These are phyloP conservation scores for Goffeauzyma gilvescens DNA, from an alignment of 768 basidiomycete species.

Conservation along the genomic window DNA sequence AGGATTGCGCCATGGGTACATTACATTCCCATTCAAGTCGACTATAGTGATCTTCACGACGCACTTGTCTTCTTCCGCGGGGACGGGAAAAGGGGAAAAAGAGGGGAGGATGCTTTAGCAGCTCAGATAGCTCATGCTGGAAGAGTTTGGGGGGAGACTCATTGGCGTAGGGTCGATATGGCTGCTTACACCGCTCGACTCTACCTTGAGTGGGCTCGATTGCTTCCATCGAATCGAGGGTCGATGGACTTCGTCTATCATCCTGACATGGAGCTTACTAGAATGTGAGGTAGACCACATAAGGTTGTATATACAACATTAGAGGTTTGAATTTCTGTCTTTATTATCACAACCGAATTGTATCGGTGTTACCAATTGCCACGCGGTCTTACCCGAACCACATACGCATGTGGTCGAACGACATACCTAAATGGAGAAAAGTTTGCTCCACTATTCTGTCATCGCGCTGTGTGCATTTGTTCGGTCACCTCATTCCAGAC, in stretches of 20 bases:
- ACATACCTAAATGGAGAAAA: too few species aligned
- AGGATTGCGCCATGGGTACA: conserved; percentile 29
- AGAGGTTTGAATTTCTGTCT: too few species aligned
- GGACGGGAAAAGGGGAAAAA: conserved; percentile 2
- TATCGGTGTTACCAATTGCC: too few species aligned
- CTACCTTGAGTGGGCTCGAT: conserved; percentile 30
- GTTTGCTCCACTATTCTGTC: too few species aligned
- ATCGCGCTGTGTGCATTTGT: too few species aligned
- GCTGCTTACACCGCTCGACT: conserved; percentile 26
- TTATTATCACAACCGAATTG: too few species aligned
- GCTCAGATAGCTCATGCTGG: conserved; percentile 21
- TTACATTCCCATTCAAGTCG: conserved; percentile 26
- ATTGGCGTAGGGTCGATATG: conserved; percentile 28
- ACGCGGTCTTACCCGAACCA: too few species aligned
- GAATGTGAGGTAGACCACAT: too few species aligned
- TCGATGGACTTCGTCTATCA: conserved; percentile 16
- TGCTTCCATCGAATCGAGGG: conserved; percentile 14
- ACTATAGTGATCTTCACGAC: conserved; percentile 25
- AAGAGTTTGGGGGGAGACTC: conserved; percentile 16
- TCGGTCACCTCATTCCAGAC: too few species aligned
- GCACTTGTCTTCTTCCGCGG: conserved; percentile 22
- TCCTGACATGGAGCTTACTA: conserved; percentile 1
- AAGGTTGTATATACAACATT: too few species aligned
- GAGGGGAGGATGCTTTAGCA: conserved; percentile 16
- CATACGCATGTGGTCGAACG: too few species aligned